Base-by-base conservation (phyloP, 1,139 yeast genomes). In the Debaryomyces robertsiae region DNA sequence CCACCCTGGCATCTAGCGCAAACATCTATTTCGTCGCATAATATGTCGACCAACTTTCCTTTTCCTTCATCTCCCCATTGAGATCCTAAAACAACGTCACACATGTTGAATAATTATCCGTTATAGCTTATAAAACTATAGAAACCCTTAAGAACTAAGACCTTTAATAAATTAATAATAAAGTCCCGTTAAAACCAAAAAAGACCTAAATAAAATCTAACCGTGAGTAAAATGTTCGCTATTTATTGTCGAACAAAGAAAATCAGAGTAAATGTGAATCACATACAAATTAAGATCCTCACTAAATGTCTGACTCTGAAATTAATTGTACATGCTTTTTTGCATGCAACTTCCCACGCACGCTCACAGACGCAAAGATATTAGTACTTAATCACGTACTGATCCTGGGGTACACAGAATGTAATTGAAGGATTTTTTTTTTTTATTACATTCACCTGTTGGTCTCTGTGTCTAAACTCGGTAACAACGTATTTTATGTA, bases 61-160 rank as follows among this genome's bases (percentile, higher is more conserved):
- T 93, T 93, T 62, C 99, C 99, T 80, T 93, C 99, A 63, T 93
- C 99, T 50, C 99, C 99, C 98, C 98, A 93, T 69, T 93, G 98
- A 67, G 97, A 75, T 46, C 98, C 98, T 59, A 93, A 79, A 43
- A 93, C 98, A 53, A 93, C 98, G 74, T 85, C 88, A 65, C 88
- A 85, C 91, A 85, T 84, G 24, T 14, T 47, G 30, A 23, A 13
- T 31, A 28, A 30, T 36, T 34, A 47, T 45, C 35, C 38, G 35
- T 42, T 36, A 45, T 41, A 19, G 5, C 22, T 19, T 19, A 19
- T 19, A 6, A 33, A 34, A 43, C 32, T 32, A 17, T 15, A 33
- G 19, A 30, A 39, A 36, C 36, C 31, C 27, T 34, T 37, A 38
- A 36, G 43, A 36, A 36, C 39, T 33, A 36, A 36, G 41, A 40